Evolutionary conservation across 73 alveolate genomes (phyloP).

Genomic region (Durusdinium trenchii): DNA sequence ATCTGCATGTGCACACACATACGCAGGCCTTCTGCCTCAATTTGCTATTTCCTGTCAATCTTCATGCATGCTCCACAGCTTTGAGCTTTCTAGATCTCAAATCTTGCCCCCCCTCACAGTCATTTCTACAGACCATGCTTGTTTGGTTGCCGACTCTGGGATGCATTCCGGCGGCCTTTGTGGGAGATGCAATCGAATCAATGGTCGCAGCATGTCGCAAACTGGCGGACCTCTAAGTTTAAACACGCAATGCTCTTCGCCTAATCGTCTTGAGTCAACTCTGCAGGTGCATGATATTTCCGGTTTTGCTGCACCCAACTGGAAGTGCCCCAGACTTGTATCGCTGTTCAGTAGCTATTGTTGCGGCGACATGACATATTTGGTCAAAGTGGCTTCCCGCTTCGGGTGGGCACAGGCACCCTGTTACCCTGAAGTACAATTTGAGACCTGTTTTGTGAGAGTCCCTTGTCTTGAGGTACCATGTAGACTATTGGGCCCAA

Average conservation of each 20-base stretch:
- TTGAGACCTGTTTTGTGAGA: neutral
- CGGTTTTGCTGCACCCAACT: constrained; percentile 18
- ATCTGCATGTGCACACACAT: too few relatives aligned
- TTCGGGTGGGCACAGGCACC: neutral
- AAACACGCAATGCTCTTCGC: neutral
- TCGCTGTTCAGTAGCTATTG: neutral
- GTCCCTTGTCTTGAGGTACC: neutral
- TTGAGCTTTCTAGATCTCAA: too few relatives aligned
- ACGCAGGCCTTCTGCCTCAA: too few relatives aligned
- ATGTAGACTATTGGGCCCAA: neutral
- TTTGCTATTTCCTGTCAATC: too few relatives aligned
- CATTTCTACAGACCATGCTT: too few relatives aligned
- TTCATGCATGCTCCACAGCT: too few relatives aligned
- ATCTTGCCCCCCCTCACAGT: too few relatives aligned
- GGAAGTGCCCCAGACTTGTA: neutral
- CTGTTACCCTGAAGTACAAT: neutral
- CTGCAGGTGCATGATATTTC: neutral
- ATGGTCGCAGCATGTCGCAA: too few relatives aligned
- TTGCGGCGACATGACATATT: neutral
- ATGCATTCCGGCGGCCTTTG: too few relatives aligned
- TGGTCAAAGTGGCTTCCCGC: neutral
- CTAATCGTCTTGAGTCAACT: neutral
- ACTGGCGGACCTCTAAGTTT: neutral
- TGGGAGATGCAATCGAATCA: too few relatives aligned
- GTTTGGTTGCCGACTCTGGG: too few relatives aligned